These are phyloP conservation scores for Arbutus unedo DNA, from an alignment of 148 eudicot genomes.

Conservation along the genomic window DNA sequence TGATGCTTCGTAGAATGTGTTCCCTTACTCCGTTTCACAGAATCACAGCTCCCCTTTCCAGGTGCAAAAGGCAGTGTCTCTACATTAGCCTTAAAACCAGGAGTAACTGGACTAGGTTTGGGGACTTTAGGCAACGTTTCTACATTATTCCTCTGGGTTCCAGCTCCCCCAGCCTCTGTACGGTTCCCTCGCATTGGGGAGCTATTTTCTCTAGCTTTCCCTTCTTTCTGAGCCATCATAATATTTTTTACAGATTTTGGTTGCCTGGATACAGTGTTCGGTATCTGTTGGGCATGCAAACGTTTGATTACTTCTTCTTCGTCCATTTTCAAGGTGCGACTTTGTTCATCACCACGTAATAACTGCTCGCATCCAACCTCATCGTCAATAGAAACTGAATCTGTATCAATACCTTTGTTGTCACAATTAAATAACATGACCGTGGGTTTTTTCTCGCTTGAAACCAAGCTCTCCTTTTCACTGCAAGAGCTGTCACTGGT, in stretches of 20 bases:
- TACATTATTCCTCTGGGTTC: slow-evolving; percentile 38
- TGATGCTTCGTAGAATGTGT: slow-evolving; percentile 69
- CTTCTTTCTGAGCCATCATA: slow-evolving; percentile 64
- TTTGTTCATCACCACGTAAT: slow-evolving; percentile 33
- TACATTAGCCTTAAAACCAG: slow-evolving; percentile 48
- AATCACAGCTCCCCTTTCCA: slow-evolving; percentile 55
- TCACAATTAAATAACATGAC: slow-evolving; percentile 41
- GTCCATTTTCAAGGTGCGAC: slow-evolving; percentile 28
- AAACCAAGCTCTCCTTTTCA: slow-evolving; percentile 70
- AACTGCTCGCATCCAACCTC: slow-evolving; percentile 40
- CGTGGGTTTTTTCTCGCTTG: slow-evolving; percentile 61
- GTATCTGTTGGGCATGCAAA: slow-evolving; percentile 40
- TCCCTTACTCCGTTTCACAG: slow-evolving; percentile 51
- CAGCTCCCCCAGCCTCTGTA: slow-evolving; percentile 29
- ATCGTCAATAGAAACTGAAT: slow-evolving; percentile 53
- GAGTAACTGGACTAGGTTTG: slow-evolving; percentile 58
- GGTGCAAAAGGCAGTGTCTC: slow-evolving; percentile 43
- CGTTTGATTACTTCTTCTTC: slow-evolving; percentile 42
- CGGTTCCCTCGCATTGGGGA: slow-evolving; percentile 81
- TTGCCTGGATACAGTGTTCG: slow-evolving; percentile 43
- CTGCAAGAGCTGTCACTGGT: slow-evolving; percentile 89
- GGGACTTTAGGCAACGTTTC: slow-evolving; percentile 63
- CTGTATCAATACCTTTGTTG: slow-evolving; percentile 50
- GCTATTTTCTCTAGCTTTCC: slow-evolving; percentile 76
- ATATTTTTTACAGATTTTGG: slow-evolving; percentile 63